These are phyloP conservation scores for Hyphodiscus hymeniophilus DNA, from an alignment of 495 filamentous ascomycete genomes.

Conservation along the genomic window DNA sequence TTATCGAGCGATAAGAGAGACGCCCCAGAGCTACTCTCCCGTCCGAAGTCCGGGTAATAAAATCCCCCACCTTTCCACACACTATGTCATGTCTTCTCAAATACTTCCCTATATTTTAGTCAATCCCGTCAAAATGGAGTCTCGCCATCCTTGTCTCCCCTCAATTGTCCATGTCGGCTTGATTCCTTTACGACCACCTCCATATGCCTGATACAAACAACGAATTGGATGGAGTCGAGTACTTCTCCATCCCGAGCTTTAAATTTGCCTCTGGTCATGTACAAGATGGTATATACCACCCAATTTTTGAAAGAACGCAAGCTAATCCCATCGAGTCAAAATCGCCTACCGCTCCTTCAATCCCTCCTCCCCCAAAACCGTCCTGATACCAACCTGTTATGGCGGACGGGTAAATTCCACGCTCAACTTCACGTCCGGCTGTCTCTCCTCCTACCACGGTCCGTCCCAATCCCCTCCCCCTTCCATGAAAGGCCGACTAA, in stretches of 20 bases:
- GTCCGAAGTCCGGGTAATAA: no score
- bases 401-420: constrained; percentile 36
- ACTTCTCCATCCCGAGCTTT: constrained; percentile 30
- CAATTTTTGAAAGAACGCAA: no score
- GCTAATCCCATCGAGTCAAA: constrained; percentile 12
- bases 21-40: no score
- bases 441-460: constrained; percentile 25
- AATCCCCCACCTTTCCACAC: no score
- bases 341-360: constrained; percentile 39
- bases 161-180: background rate
- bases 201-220: constrained; percentile 7
- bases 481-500: no score
- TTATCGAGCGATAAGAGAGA: no score
- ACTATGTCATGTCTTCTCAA: no score
- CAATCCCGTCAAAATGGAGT: no score
- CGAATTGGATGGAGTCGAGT: constrained; percentile 21
- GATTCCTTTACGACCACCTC: background rate
- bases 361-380: constrained; percentile 26
- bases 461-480: no score
- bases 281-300: constrained; percentile 6
- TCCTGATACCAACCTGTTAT: constrained; percentile 42
- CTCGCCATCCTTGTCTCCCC: no score
- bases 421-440: constrained; percentile 27
- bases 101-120: no score
- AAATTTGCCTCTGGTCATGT: constrained; percentile 29